Percentiles rank a stretch among this genome's conserved stretches.
These are phyloP conservation scores for Salvia hispanica DNA, from an alignment of 257 asterid genomes.

Conservation along the genomic window DNA sequence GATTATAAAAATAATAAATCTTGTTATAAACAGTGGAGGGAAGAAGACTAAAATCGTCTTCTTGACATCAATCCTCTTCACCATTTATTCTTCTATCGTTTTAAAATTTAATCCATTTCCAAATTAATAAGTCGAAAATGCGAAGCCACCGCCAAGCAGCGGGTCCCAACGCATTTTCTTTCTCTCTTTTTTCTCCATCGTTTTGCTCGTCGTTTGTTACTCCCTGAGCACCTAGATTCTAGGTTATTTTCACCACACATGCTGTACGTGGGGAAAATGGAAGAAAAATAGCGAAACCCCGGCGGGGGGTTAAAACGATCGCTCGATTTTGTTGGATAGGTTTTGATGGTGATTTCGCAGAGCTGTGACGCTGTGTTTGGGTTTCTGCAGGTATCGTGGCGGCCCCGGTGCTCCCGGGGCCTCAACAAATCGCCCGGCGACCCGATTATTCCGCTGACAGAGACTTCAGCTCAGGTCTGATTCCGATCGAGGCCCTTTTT, in stretches of 20 bases:
- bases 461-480: conserved; percentile 56
- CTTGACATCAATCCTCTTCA: background rate
- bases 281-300: background rate
- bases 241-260: background rate
- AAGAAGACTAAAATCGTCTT: no score
- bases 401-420: conserved; percentile 72
- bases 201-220: background rate
- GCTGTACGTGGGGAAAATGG: background rate
- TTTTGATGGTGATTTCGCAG: conserved; percentile 42
- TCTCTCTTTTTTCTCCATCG: background rate
- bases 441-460: conserved; percentile 80
- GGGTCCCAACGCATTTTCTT: conserved; percentile 3
- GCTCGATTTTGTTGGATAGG: background rate
- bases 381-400: conserved; percentile 77
- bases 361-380: conserved; percentile 57
- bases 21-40: background rate
- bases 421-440: conserved; percentile 52
- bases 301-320: background rate
- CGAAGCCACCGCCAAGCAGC: conserved; percentile 29
- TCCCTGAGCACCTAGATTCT: background rate
- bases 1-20: no score
- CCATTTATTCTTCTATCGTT: background rate
- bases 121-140: background rate
- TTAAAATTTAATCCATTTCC: background rate
- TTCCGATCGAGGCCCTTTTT: conserved; percentile 38